Base-by-base conservation (phyloP, 225 moss, liverwort and hornwort species). In the Sphagnum tenellum region DNA sequence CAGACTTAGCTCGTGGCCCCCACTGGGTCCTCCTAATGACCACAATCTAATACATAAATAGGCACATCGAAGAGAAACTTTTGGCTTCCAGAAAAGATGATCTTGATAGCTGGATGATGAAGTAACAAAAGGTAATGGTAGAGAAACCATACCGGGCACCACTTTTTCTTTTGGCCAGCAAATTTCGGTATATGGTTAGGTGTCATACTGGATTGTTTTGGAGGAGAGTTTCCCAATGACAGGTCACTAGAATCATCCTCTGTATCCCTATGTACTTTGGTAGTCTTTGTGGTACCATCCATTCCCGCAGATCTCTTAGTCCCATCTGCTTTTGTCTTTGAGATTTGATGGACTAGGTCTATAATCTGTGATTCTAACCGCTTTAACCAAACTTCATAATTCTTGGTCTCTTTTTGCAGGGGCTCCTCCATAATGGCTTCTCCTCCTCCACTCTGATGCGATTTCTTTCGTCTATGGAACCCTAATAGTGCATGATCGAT, bases 321-420 rank as follows among this genome's bases (percentile, higher is more conserved):
- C 50, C 46, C 70, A 12, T 44, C 46, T 44, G 7, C 4, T n/a
- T 45, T 66, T 46, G 46, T 54, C 47, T 66, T 70, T 4, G 61
- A 44, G 69, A 77, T 68, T 46, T 75, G 62, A 44, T 73, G 76
- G 54, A 75, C 72, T 8, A 79, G 61, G 66, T 79, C 68, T 66
- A 77, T 61, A 49, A 76, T 66, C 60, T 59, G 72, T 9, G 61
- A 59, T 69, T 72, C 75, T 53, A 81, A 65, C 64, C 44, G 64
- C 65, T 57, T 69, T 69, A 79, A 57, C 56, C 68, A 56, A 29
- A 5, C 50, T 50, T 72, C 51, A 2, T 46, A 13, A 45, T 59
- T 62, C 10, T 7, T 55, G 2, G 10, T 62, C 46, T 63, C 68
- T 4, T 65, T 50, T 48, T 57, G 8, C 29, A 45, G 49, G 44